A percentile compares a stretch with the other conserved stretches of the same genome.
Conservation (phyloP, 441 rosid genomes). For the Eruca vesicaria region DNA sequence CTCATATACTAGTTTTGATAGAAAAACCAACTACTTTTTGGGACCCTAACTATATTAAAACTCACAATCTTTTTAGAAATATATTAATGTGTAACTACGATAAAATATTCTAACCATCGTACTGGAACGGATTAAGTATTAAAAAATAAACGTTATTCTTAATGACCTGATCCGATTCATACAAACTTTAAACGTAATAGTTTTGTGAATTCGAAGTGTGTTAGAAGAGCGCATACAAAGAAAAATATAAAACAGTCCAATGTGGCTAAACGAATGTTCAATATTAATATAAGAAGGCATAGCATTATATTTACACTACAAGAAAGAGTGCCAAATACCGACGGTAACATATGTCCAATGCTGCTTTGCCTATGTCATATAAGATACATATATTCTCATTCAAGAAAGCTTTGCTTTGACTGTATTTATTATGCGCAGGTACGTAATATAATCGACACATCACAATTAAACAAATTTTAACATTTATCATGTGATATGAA, state of each 20-base stretch:
- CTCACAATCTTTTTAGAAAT: too few relatives aligned
- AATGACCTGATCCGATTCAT: too few relatives aligned
- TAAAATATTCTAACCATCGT: too few relatives aligned
- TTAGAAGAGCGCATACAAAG: background rate
- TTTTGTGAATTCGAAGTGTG: background rate
- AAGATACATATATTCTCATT: background rate
- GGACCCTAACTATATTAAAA: background rate
- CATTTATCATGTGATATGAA: background rate
- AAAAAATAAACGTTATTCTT: too few relatives aligned
- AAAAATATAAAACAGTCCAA: background rate
- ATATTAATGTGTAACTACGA: too few relatives aligned
- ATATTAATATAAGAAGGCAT: too few relatives aligned
- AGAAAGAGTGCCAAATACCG: too few relatives aligned
- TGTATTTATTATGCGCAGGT: background rate
- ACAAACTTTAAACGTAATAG: background rate
- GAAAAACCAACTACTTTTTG: too few relatives aligned
- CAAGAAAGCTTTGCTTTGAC: background rate
- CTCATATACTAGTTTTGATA: background rate
- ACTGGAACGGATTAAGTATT: too few relatives aligned
- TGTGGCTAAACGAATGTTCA: background rate
- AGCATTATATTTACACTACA: too few relatives aligned
- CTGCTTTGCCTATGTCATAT: background rate
- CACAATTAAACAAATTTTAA: background rate
- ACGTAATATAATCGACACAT: background rate
- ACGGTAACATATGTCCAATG: too few relatives aligned